Conservation (phyloP, 2,329 filamentous ascomycete genomes). For the Thielaviopsis cerberus region DNA sequence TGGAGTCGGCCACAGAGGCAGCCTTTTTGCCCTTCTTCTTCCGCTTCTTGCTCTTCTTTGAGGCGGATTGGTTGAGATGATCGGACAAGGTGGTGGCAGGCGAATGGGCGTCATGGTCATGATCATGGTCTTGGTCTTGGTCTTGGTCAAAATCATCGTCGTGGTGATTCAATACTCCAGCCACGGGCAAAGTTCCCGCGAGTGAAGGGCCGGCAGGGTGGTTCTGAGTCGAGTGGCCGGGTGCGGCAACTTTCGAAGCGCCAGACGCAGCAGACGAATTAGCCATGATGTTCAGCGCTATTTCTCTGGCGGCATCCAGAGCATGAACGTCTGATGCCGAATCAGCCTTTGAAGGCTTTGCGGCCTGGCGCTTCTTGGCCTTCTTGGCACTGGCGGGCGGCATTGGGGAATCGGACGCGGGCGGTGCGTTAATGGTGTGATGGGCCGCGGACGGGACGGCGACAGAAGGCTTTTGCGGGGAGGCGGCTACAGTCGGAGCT, state of each 20-base stretch:
- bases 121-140: conserved; percentile 23
- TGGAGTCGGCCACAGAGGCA: conserved; percentile 14
- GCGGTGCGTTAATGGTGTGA: conserved; percentile 14
- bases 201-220: not conserved
- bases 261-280: not conserved
- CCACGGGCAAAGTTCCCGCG: not conserved
- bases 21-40: conserved; percentile 36
- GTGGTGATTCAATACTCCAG: conserved; percentile 20
- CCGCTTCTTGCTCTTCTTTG: conserved; percentile 49
- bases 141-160: conserved; percentile 17
- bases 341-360: conserved; percentile 52
- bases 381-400: conserved; percentile 73
- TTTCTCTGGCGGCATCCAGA: not conserved
- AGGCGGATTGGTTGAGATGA: conserved; percentile 18
- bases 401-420: conserved; percentile 10
- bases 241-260: not conserved
- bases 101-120: conserved; percentile 16
- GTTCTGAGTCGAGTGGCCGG: not conserved
- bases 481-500: conserved; percentile 12
- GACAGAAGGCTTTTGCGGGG: conserved; percentile 12
- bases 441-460: conserved; percentile 19
- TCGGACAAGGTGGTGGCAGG: not conserved
- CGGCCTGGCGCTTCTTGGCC: conserved; percentile 67
- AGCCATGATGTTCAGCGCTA: not conserved
- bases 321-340: conserved; percentile 14